Evolutionary conservation across 176 grass and related monocot genomes (phyloP).

Genomic region (Lolium rigidum): DNA sequence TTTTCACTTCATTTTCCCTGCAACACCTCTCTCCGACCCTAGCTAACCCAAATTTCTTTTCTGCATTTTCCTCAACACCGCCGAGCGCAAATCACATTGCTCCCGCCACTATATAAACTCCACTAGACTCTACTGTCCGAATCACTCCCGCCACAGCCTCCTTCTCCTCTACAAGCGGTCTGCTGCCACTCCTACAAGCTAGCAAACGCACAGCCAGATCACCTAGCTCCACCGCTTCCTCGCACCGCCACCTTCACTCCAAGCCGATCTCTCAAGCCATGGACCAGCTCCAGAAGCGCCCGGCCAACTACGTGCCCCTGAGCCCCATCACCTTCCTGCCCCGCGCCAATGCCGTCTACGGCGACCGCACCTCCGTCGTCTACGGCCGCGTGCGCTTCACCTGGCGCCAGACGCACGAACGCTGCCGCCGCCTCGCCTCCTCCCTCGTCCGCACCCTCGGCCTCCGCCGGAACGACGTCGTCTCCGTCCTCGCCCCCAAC

Average conservation of each 20-base stretch:
- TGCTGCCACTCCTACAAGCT: neutral
- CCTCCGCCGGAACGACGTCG: slow-evolving; percentile 58
- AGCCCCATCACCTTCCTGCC: slow-evolving; percentile 64
- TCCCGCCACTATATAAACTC: slow-evolving; percentile 28
- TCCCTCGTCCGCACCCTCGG: slow-evolving; percentile 47
- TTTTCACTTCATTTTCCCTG: slow-evolving; percentile 53
- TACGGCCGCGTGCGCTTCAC: slow-evolving; percentile 60
- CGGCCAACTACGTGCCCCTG: slow-evolving; percentile 61
- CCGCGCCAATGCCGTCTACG: slow-evolving; percentile 70
- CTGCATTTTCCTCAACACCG: neutral
- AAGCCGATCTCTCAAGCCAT: neutral
- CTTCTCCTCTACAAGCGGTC: neutral
- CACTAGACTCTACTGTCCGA: neutral
- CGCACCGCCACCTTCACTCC: neutral
- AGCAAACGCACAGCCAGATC: neutral
- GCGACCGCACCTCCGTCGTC: slow-evolving; percentile 62
- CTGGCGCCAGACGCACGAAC: slow-evolving; percentile 53
- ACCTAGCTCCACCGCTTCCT: neutral
- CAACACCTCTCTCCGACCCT: neutral
- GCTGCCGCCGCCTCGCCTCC: slow-evolving; percentile 66
- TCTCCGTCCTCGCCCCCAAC: slow-evolving; percentile 68
- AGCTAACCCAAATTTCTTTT: neutral
- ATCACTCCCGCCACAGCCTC: slow-evolving; percentile 10
- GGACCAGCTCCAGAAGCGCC: slow-evolving; percentile 52
- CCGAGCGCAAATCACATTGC: neutral